Evolutionary conservation across 805 yeast species (phyloP).

Genomic region (Scheffersomyces amazonensis): DNA sequence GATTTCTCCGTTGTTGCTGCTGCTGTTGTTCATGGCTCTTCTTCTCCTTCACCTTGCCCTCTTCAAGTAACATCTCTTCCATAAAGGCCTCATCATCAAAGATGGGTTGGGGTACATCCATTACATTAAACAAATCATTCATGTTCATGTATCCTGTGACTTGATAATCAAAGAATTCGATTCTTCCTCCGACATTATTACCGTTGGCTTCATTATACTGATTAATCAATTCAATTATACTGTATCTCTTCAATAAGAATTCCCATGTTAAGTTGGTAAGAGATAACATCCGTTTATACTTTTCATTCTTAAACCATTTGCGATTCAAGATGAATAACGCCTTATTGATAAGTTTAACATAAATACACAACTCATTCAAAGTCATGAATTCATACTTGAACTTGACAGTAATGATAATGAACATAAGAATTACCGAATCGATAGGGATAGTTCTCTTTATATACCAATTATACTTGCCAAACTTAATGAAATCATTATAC

Average conservation of each 20-base stretch:
- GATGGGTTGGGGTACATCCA: constrained; percentile 44
- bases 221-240: constrained; percentile 26
- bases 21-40: background rate
- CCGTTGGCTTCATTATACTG: constrained; percentile 17
- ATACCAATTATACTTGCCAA: constrained; percentile 59
- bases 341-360: constrained; percentile 39
- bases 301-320: constrained; percentile 45
- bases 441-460: constrained; percentile 59
- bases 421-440: constrained; percentile 52
- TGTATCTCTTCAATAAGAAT: constrained; percentile 34
- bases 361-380: constrained; percentile 32
- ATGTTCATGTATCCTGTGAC: constrained; percentile 36
- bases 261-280: constrained; percentile 43
- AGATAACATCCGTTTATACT: constrained; percentile 44
- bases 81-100: constrained; percentile 1
- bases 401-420: constrained; percentile 53
- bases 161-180: constrained; percentile 41
- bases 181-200: constrained; percentile 10
- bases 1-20: background rate
- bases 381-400: constrained; percentile 42
- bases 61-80: background rate
- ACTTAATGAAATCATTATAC: constrained; percentile 49
- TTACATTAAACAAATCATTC: constrained; percentile 38
- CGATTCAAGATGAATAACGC: constrained; percentile 40
- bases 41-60: background rate